Percentiles rank a stretch among this genome's conserved stretches.
phyloP scores from a whole-genome alignment of 129 eudicot genomes.

The Smallanthus sonchifolius region DNA sequence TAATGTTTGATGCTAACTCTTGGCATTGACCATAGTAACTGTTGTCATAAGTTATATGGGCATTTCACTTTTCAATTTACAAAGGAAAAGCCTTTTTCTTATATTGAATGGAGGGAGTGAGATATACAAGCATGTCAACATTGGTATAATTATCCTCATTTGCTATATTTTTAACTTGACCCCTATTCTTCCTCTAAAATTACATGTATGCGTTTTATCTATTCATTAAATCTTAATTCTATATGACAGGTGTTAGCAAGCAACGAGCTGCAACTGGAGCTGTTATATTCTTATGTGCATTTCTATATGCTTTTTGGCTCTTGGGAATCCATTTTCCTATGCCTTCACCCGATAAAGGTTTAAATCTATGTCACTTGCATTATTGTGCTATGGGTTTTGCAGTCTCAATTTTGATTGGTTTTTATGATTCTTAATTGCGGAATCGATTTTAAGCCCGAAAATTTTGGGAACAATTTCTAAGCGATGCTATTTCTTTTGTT shows the following conservation, averaged over 20 bases:
- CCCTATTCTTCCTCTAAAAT: neutral
- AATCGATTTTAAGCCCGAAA: neutral
- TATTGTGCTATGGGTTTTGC: conserved; percentile 5
- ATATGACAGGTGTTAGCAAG: conserved; percentile 68
- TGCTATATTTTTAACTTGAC: neutral
- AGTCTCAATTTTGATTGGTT: neutral
- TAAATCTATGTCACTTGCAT: conserved; percentile 10
- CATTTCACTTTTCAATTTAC: neutral
- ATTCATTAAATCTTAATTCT: conserved; percentile 14
- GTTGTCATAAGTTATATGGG: neutral
- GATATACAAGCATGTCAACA: neutral
- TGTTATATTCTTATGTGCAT: conserved; percentile 61
- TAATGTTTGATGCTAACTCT: neutral
- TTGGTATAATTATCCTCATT: neutral
- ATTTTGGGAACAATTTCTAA: neutral
- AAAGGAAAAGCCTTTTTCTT: neutral
- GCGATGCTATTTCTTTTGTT: neutral
- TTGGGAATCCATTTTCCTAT: conserved; percentile 97
- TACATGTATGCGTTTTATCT: neutral
- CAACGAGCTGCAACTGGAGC: conserved; percentile 96
- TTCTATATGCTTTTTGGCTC: conserved; percentile 96
- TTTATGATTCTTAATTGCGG: neutral
- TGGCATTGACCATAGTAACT: neutral
- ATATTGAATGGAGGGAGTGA: neutral
- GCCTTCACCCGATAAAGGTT: conserved; percentile 99